Conservation (phyloP, 352 stramenopile genomes). For the Thraustochytrium sp. region DNA sequence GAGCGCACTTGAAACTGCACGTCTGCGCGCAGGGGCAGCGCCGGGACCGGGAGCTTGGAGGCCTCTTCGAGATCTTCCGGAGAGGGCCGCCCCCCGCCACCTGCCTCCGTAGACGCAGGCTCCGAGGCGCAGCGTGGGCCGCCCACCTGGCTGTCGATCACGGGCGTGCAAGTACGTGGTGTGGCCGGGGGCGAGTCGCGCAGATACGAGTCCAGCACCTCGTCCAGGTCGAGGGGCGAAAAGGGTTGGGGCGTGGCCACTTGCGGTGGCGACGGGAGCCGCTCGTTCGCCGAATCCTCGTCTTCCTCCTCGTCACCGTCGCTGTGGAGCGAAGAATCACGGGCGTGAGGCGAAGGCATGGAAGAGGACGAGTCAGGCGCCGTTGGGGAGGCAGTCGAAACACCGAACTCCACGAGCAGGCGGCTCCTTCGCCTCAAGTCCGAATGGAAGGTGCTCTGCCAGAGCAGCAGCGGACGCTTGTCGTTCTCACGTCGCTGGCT, state of each 20-base stretch:
- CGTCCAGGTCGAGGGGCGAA: conserved; percentile 20
- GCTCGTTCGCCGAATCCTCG: not conserved
- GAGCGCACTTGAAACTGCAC: conserved; percentile 24
- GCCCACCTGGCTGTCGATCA: not conserved
- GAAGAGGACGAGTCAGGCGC: not conserved
- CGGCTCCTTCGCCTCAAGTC: not conserved
- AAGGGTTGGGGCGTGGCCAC: not conserved
- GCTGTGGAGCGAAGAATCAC: too few species aligned
- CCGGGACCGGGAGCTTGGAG: not conserved
- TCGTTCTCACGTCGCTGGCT: conserved; percentile 5
- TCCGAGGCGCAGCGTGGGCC: not conserved
- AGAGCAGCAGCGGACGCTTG: not conserved
- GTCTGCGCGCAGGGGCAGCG: not conserved
- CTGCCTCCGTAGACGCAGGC: not conserved
- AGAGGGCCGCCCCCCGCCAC: too few species aligned
- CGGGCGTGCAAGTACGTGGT: not conserved
- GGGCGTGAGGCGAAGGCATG: not conserved
- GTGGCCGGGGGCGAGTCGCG: not conserved
- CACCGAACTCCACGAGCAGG: not conserved
- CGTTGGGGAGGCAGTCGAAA: not conserved
- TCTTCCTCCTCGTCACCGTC: not conserved
- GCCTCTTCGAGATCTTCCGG: conserved; percentile 1
- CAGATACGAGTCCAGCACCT: conserved; percentile 13
- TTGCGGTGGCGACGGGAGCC: not conserved
- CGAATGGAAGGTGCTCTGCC: conserved; percentile 24